phyloP scores from a whole-genome alignment of 2,329 filamentous ascomycete species.

The Arthrocladium fulminans region DNA sequence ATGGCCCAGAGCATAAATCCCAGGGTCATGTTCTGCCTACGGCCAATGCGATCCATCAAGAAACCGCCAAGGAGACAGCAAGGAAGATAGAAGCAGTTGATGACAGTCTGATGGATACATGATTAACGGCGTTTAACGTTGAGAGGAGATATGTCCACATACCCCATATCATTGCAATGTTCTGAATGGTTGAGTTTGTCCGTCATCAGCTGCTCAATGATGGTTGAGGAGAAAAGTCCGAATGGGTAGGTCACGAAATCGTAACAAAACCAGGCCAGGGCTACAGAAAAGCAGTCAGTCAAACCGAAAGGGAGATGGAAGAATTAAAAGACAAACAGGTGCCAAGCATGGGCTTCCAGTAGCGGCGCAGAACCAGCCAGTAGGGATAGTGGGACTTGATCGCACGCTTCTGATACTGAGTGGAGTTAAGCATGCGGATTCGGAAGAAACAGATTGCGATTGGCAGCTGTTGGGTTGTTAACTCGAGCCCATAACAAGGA shows the following conservation, averaged over 20 bases:
- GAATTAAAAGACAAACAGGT: constrained; percentile 32
- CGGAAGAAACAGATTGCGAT: constrained; percentile 47
- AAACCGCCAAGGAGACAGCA: constrained; percentile 41
- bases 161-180: too few species aligned
- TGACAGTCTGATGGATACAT: too few species aligned
- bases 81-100: constrained; percentile 45
- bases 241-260: constrained; percentile 50
- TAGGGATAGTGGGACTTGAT: constrained; percentile 43
- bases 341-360: constrained; percentile 43
- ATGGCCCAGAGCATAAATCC: constrained; percentile 40
- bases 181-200: too few species aligned
- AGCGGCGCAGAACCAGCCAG: constrained; percentile 40
- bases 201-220: constrained; percentile 37
- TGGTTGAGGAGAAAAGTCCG: constrained; percentile 47
- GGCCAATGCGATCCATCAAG: constrained; percentile 42
- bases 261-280: constrained; percentile 45
- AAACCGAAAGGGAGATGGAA: too few species aligned
- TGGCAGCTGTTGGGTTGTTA: too few species aligned
- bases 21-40: constrained; percentile 44
- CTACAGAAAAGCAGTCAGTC: too few species aligned
- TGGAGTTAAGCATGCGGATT: constrained; percentile 44
- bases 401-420: constrained; percentile 40
- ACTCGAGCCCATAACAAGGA: too few species aligned
- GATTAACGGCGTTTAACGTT: too few species aligned
- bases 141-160: too few species aligned